A percentile compares a stretch with the other conserved stretches of the same genome.
Conservation (phyloP, 225 moss, liverwort and hornwort species). For the Physcomitrium patens region DNA sequence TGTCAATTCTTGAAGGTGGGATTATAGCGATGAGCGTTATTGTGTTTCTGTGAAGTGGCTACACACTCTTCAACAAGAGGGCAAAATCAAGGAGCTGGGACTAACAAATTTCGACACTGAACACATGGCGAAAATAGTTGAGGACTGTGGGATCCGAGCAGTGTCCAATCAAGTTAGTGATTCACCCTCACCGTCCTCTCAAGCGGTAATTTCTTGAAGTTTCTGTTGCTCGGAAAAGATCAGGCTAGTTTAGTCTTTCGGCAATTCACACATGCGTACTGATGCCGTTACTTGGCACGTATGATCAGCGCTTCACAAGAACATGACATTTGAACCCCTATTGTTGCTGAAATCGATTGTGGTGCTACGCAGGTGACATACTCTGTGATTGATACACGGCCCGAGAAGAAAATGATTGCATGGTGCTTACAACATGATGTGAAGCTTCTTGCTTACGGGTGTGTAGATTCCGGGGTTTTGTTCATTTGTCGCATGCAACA, state of each 20-base stretch:
- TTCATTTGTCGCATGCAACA: background rate
- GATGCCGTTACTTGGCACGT: background rate
- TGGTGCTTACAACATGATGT: constrained; percentile 63
- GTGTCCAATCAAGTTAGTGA: constrained; percentile 59
- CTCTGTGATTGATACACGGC: constrained; percentile 55
- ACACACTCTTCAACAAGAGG: constrained; percentile 47
- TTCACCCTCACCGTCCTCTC: background rate
- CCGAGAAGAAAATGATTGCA: constrained; percentile 63
- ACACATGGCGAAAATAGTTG: constrained; percentile 58
- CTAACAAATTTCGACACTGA: constrained; percentile 67
- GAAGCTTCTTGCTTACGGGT: constrained; percentile 64
- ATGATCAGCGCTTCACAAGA: background rate
- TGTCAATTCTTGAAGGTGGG: constrained; percentile 50
- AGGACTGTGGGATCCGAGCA: constrained; percentile 46
- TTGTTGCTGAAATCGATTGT: background rate
- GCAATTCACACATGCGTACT: background rate
- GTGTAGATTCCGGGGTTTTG: background rate
- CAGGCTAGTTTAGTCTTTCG: background rate
- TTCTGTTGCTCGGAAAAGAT: background rate
- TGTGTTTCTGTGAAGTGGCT: constrained; percentile 64
- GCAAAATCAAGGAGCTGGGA: constrained; percentile 64
- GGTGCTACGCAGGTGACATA: constrained; percentile 51
- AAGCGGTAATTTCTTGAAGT: background rate
- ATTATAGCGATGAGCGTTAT: constrained; percentile 53
- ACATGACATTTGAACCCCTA: background rate